Conservation (phyloP, 2,329 filamentous ascomycete species). For the Aspergillus sp. region DNA sequence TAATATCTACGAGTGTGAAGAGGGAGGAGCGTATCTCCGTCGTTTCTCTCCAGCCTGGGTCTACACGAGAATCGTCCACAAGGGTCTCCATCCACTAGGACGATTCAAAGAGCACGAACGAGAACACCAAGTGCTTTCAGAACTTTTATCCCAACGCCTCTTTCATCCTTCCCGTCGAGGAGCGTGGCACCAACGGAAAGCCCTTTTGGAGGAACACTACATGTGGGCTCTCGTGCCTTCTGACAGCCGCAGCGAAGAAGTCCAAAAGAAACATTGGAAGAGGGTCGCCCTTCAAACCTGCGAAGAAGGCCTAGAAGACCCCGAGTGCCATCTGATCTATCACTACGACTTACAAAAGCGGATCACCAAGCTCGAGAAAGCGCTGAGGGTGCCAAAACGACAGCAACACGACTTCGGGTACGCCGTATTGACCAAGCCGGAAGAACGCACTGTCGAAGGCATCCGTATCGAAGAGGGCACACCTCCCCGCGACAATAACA, state of each 20-base stretch:
- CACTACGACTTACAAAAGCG: conserved; percentile 94
- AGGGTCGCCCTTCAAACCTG: conserved; percentile 69
- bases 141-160: conserved; percentile 69
- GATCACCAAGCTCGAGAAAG: conserved; percentile 80
- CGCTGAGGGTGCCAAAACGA: conserved; percentile 71
- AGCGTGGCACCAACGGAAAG: conserved; percentile 92
- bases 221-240: conserved; percentile 58
- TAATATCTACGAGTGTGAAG: conserved; percentile 66
- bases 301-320: conserved; percentile 77
- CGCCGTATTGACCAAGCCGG: conserved; percentile 65
- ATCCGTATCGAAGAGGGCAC: conserved; percentile 61
- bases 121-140: conserved; percentile 65
- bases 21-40: conserved; percentile 72
- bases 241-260: conserved; percentile 44
- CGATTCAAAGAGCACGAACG: conserved; percentile 70
- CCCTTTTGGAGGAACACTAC: conserved; percentile 89
- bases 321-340: conserved; percentile 81
- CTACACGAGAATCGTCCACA: conserved; percentile 88
- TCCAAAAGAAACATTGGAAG: conserved; percentile 76
- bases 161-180: conserved; percentile 82
- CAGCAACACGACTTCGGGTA: conserved; percentile 90
- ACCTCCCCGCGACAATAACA: conserved; percentile 12
- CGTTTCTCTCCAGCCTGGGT: conserved; percentile 87
- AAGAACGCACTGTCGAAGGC: conserved; percentile 67
- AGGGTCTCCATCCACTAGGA: conserved; percentile 69